Conservation (phyloP, 768 basidiomycete species). For the Calvatia gigantea region DNA sequence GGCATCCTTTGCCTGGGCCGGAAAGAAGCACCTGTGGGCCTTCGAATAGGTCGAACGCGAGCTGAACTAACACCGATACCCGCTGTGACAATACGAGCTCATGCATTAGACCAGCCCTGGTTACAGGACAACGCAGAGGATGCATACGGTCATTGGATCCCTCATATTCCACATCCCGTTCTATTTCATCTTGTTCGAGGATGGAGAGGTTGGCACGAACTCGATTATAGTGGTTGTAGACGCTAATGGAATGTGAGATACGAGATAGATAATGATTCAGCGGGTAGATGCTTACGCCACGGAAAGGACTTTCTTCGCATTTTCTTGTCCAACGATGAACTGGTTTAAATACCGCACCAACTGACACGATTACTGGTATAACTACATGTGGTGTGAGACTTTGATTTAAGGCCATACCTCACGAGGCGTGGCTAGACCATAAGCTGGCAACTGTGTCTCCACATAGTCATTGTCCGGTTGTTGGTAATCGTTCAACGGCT, state of each 20-base stretch:
- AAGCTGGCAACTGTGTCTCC: conserved; percentile 26
- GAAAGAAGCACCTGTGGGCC: conserved; percentile 28
- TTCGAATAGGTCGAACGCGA: conserved; percentile 57
- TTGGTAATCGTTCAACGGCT: conserved; percentile 45
- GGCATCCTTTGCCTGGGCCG: conserved; percentile 43
- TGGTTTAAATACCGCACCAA: conserved; percentile 83
- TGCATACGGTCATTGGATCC: conserved; percentile 16
- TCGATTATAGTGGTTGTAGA: conserved; percentile 94
- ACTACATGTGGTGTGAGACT: background rate
- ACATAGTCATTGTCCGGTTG: conserved; percentile 15
- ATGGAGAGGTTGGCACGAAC: conserved; percentile 66
- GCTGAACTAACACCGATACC: conserved; percentile 48
- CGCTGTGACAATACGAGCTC: conserved; percentile 18
- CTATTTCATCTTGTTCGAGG: conserved; percentile 33
- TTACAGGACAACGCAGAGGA: background rate
- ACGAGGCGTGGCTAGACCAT: conserved; percentile 56
- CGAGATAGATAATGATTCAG: background rate
- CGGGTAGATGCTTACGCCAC: conserved; percentile 69
- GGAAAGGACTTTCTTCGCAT: conserved; percentile 89
- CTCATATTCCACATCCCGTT: conserved; percentile 14
- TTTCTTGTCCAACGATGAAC: conserved; percentile 88
- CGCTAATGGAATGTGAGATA: conserved; percentile 40
- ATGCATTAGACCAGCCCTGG: background rate
- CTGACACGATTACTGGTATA: conserved; percentile 39
- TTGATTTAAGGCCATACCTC: conserved; percentile 28